These are phyloP conservation scores for Cyberlindnera euphorbiae DNA, from an alignment of 805 yeast species.

Conservation along the genomic window DNA sequence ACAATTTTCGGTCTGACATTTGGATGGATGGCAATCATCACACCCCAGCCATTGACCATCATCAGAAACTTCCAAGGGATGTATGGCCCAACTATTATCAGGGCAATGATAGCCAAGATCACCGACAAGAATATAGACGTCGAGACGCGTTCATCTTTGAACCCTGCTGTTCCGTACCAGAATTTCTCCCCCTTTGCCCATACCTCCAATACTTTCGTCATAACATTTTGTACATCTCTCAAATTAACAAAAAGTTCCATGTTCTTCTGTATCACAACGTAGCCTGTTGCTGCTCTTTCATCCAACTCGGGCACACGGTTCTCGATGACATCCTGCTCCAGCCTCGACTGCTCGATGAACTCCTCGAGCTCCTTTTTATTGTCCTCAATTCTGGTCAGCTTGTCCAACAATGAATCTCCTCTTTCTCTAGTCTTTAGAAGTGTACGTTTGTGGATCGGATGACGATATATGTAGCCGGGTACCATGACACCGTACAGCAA, in stretches of 20 bases:
- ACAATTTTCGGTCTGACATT: slow-evolving; percentile 29
- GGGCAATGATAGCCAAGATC: slow-evolving; percentile 33
- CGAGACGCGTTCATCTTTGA: slow-evolving; percentile 62
- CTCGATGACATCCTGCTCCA: slow-evolving; percentile 9
- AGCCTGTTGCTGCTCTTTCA: slow-evolving; percentile 15
- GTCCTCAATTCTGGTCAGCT: slow-evolving; percentile 30
- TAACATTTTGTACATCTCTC: slow-evolving; percentile 67
- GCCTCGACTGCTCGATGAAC: slow-evolving; percentile 6
- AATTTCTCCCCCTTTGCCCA: slow-evolving; percentile 50
- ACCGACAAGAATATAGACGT: slow-evolving; percentile 51
- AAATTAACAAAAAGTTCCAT: slow-evolving; percentile 50
- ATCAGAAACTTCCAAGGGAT: slow-evolving; percentile 64
- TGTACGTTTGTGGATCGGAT: slow-evolving; percentile 50
- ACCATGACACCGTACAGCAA: slow-evolving; percentile 55
- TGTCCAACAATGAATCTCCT: slow-evolving; percentile 50
- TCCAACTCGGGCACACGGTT: slow-evolving; percentile 25
- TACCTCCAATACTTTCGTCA: slow-evolving; percentile 47
- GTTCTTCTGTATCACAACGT: slow-evolving; percentile 26
- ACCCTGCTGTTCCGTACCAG: slow-evolving; percentile 60
- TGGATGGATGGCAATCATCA: slow-evolving; percentile 57
- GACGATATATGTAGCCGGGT: slow-evolving; percentile 66
- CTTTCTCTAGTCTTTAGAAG: slow-evolving; percentile 41
- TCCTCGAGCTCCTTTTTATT: slow-evolving; percentile 27
- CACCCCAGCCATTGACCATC: slow-evolving; percentile 54
- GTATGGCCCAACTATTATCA: slow-evolving; percentile 42